Percentiles rank a stretch among this genome's conserved stretches.
These are phyloP conservation scores for Gracilariopsis chorda DNA, from an alignment of 23 red algal genomes.

Conservation along the genomic window DNA sequence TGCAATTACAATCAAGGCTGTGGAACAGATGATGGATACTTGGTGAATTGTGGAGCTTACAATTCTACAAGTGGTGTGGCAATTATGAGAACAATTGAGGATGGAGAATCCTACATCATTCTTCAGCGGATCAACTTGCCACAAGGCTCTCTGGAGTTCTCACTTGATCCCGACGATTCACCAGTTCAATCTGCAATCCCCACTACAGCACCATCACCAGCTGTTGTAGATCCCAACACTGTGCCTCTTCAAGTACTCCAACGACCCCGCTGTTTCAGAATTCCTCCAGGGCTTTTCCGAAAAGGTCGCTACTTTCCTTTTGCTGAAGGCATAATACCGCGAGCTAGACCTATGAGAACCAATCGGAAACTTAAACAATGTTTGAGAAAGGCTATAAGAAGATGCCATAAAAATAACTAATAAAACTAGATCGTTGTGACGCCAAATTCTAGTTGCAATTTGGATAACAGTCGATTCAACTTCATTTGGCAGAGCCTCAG, in stretches of 20 bases:
- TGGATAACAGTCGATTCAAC: no score
- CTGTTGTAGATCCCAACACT: not conserved
- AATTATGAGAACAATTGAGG: slow-evolving; percentile 10
- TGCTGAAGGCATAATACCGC: not conserved
- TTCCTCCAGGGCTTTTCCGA: not conserved
- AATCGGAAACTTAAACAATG: no score
- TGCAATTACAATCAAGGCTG: not conserved
- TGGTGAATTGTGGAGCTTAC: not conserved
- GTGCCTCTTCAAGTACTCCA: not conserved
- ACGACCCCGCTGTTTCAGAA: slow-evolving; percentile 4
- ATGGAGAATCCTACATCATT: slow-evolving; percentile 6
- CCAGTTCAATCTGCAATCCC: not conserved
- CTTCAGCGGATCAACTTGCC: not conserved
- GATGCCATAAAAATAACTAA: no score
- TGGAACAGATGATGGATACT: not conserved
- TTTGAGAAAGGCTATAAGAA: no score
- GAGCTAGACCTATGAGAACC: no score
- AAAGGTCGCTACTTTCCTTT: not conserved
- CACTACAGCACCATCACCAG: not conserved
- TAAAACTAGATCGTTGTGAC: no score
- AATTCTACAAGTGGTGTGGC: not conserved
- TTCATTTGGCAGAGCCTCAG: no score
- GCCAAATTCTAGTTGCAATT: no score
- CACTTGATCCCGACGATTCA: not conserved
- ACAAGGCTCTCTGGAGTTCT: not conserved